These are phyloP conservation scores for Trichoderma semiorbis DNA, from an alignment of 2,329 filamentous ascomycete species.

Conservation along the genomic window DNA sequence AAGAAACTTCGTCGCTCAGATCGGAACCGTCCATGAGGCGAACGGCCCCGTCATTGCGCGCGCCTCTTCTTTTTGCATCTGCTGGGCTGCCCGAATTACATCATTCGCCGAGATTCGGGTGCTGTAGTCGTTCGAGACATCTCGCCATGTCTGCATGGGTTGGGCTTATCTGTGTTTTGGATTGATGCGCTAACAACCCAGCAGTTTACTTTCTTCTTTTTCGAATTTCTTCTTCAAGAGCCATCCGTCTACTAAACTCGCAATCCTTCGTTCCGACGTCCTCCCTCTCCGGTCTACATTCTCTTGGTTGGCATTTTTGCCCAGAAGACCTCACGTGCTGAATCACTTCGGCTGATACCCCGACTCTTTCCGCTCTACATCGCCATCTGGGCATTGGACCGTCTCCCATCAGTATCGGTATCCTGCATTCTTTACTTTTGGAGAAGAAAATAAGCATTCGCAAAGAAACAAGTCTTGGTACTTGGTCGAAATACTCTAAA, in stretches of 20 bases:
- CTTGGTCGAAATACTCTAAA: not conserved
- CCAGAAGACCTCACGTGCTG: slow-evolving; percentile 10
- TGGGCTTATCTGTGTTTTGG: not conserved
- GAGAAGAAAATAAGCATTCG: not conserved
- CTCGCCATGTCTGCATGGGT: not conserved
- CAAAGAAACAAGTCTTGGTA: not conserved
- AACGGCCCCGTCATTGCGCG: not conserved
- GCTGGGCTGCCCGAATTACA: not conserved
- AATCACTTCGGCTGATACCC: not conserved
- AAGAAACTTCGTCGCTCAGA: not conserved
- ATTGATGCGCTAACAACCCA: slow-evolving; percentile 1
- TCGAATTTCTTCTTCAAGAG: not conserved
- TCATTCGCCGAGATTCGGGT: not conserved
- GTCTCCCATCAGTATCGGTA: not conserved
- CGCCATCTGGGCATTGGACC: slow-evolving; percentile 16
- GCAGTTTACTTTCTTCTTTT: slow-evolving; percentile 2
- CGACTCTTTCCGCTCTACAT: not conserved
- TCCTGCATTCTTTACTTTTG: not conserved
- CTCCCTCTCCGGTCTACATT: not conserved
- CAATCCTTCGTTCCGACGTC: not conserved
- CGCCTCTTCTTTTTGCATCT: not conserved
- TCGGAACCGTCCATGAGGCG: not conserved
- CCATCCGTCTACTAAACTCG: not conserved
- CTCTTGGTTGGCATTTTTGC: not conserved
- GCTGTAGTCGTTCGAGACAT: slow-evolving; percentile 1